Percentiles rank a stretch among this genome's conserved stretches.
Conservation (phyloP, 108 stramenopile species). For the Pseudonitzschia multiseries region DNA sequence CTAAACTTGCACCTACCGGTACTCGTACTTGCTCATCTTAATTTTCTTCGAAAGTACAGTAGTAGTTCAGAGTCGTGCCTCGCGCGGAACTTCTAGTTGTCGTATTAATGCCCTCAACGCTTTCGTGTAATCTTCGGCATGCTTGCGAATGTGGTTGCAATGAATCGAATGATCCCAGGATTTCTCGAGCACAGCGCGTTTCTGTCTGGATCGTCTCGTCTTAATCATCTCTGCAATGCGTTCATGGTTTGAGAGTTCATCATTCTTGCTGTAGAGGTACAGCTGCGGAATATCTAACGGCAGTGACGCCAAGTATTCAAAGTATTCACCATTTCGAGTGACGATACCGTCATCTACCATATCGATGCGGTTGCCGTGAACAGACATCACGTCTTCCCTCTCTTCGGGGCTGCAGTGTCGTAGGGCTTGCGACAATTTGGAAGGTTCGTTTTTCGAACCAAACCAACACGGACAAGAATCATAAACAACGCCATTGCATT, state of each 20-base stretch:
- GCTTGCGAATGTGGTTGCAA: constrained; percentile 58
- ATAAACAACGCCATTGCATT: constrained; percentile 63
- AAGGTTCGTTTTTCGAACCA: constrained; percentile 32
- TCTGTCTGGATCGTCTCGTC: constrained; percentile 24
- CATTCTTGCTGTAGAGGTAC: constrained; percentile 67
- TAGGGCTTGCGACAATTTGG: constrained; percentile 31
- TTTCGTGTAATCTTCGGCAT: constrained; percentile 51
- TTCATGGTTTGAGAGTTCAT: constrained; percentile 44
- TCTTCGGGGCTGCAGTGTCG: constrained; percentile 35
- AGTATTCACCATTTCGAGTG: constrained; percentile 49
- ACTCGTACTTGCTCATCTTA: not conserved
- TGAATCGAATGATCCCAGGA: constrained; percentile 60
- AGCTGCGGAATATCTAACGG: constrained; percentile 54
- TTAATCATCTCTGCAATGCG: constrained; percentile 43
- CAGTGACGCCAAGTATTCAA: constrained; percentile 43
- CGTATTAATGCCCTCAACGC: constrained; percentile 20
- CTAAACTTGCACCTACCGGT: not conserved
- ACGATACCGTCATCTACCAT: constrained; percentile 9
- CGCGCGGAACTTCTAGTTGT: not conserved
- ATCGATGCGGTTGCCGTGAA: constrained; percentile 13
- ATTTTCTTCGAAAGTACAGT: not conserved
- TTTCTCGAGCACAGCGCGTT: constrained; percentile 37
- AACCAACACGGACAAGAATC: constrained; percentile 70
- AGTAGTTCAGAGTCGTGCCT: constrained; percentile 1
- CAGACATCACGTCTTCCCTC: constrained; percentile 22